phyloP scores from a whole-genome alignment of 225 moss, liverwort and hornwort genomes.

The Polytrichum formosum region DNA sequence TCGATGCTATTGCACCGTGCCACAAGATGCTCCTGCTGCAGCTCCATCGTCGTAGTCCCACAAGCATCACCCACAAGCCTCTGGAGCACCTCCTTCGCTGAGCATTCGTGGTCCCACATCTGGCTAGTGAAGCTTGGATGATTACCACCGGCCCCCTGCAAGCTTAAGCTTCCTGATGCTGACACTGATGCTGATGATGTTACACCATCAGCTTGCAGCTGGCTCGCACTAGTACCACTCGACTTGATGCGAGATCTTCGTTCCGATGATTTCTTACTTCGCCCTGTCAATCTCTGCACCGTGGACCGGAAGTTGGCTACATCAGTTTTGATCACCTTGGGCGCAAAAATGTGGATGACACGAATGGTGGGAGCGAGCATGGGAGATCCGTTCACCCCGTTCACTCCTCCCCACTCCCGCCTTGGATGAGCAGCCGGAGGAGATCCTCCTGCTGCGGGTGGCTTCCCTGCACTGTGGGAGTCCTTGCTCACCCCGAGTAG shows the following conservation, averaged over 20 bases:
- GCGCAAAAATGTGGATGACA: constrained; percentile 69
- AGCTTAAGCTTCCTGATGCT: too few species aligned
- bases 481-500: constrained; percentile 21
- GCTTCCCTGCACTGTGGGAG: constrained; percentile 10
- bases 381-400: not conserved
- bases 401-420: constrained; percentile 4
- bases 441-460: constrained; percentile 2
- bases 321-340: constrained; percentile 67
- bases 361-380: constrained; percentile 35
- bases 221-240: not conserved
- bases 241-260: constrained; percentile 8
- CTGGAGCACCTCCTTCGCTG: constrained; percentile 28
- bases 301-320: constrained; percentile 58
- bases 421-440: not conserved
- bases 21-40: too few species aligned
- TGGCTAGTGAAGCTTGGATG: constrained; percentile 1
- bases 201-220: not conserved
- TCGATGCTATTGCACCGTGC: constrained; percentile 23
- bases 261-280: constrained; percentile 13
- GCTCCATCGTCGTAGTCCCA: not conserved
- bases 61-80: constrained; percentile 21
- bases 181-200: not conserved
- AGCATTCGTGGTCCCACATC: constrained; percentile 28
- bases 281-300: constrained; percentile 62
- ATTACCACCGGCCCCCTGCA: not conserved